phyloP scores from a whole-genome alignment of 1,139 yeast genomes.

The Geotrichum klebahnii region DNA sequence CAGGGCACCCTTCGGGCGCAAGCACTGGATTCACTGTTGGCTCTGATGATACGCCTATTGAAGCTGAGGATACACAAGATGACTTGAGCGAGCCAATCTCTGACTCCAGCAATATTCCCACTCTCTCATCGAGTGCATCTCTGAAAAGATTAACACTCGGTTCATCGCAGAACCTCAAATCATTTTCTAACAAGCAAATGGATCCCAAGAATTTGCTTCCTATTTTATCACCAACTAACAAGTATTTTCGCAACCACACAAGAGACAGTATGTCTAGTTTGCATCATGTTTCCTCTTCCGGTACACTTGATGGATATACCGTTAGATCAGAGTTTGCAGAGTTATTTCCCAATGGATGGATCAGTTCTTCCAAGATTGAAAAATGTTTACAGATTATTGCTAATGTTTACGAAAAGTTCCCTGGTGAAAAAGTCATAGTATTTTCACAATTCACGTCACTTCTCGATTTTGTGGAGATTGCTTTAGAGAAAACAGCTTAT shows the following conservation, averaged over 20 bases:
- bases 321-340: slow-evolving; percentile 25
- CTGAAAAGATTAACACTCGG: neutral
- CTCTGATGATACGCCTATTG: neutral
- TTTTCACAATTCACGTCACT: slow-evolving; percentile 83
- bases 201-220: neutral
- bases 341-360: slow-evolving; percentile 38
- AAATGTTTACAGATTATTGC: slow-evolving; percentile 48
- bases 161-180: neutral
- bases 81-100: neutral
- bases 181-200: neutral
- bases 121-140: neutral
- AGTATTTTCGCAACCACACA: neutral
- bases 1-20: neutral
- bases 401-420: slow-evolving; percentile 42
- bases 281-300: neutral
- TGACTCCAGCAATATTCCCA: neutral
- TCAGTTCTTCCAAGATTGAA: slow-evolving; percentile 45
- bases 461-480: slow-evolving; percentile 63
- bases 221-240: slow-evolving; percentile 6
- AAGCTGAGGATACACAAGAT: neutral
- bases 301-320: slow-evolving; percentile 24
- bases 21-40: slow-evolving; percentile 4
- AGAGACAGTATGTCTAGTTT: neutral
- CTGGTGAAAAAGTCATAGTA: slow-evolving; percentile 64
- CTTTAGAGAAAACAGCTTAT: slow-evolving; percentile 46